Conservation (phyloP, 2,329 filamentous ascomycete genomes). For the Pseudogymnoascus sp. region DNA sequence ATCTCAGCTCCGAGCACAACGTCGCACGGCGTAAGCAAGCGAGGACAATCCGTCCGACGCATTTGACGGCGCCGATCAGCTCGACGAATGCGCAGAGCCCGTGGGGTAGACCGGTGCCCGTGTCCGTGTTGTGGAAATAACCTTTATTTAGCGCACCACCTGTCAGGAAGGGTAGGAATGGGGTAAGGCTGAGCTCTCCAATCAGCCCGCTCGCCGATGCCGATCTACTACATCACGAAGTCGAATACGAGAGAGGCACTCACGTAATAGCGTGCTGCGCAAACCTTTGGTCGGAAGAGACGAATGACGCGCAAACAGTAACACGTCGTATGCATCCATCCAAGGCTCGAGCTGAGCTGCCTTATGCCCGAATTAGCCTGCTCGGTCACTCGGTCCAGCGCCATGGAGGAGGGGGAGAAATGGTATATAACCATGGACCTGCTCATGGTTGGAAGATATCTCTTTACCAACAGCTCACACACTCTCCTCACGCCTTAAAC, state of each 20-base stretch:
- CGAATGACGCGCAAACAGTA: not conserved
- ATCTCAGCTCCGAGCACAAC: not conserved
- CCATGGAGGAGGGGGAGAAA: not conserved
- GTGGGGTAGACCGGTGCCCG: not conserved
- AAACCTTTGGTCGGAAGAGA: not conserved
- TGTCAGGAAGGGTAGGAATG: not conserved
- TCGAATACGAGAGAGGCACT: not conserved
- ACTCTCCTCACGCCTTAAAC: not conserved
- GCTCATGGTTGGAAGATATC: not conserved
- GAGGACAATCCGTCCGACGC: not conserved
- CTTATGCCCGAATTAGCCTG: not conserved
- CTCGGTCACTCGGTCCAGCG: not conserved
- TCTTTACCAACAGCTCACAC: not conserved
- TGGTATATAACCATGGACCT: not conserved
- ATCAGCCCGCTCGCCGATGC: not conserved
- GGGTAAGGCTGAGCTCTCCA: not conserved
- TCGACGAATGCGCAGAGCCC: not conserved
- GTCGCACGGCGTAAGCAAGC: constrained; percentile 2
- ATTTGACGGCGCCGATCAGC: not conserved
- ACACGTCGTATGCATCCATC: not conserved
- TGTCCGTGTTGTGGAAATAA: constrained; percentile 4
- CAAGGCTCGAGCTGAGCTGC: not conserved
- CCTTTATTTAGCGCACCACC: not conserved
- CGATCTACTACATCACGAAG: not conserved
- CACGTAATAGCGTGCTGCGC: not conserved